Conservation (phyloP, 495 filamentous ascomycete genomes). For the Daldinia vernicosa region DNA sequence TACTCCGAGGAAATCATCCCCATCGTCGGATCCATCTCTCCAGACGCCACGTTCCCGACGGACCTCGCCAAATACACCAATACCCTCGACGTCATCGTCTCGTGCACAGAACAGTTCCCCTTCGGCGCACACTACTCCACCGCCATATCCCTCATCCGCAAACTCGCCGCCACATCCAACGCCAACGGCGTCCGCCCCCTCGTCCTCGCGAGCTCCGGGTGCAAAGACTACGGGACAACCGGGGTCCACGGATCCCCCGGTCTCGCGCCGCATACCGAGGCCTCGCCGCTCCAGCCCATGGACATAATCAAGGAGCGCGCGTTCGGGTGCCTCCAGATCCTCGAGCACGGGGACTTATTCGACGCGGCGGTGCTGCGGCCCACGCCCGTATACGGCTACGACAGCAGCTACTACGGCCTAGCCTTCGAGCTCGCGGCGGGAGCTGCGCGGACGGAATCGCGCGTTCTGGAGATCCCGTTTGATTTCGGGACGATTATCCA, state of each 20-base stretch:
- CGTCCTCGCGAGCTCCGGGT: slow-evolving; percentile 53
- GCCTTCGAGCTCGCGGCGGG: slow-evolving; percentile 44
- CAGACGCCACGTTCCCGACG: slow-evolving; percentile 27
- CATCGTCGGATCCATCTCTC: slow-evolving; percentile 48
- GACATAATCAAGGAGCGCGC: slow-evolving; percentile 27
- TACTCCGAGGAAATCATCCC: slow-evolving; percentile 49
- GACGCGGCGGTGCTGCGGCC: slow-evolving; percentile 52
- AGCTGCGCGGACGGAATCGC: slow-evolving; percentile 19
- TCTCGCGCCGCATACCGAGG: slow-evolving; percentile 51
- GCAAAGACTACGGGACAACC: slow-evolving; percentile 57
- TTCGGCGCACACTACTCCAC: slow-evolving; percentile 48
- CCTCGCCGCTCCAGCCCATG: slow-evolving; percentile 43
- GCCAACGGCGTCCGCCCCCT: slow-evolving; percentile 43
- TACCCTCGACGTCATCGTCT: slow-evolving; percentile 51
- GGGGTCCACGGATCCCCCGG: slow-evolving; percentile 40
- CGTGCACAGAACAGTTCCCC: slow-evolving; percentile 48
- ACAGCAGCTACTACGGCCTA: slow-evolving; percentile 50
- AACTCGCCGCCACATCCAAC: slow-evolving; percentile 29
- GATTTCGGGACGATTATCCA: slow-evolving; percentile 52
- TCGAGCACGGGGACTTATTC: slow-evolving; percentile 48
- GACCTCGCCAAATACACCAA: slow-evolving; percentile 24
- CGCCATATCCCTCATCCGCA: slow-evolving; percentile 36
- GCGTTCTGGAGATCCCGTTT: slow-evolving; percentile 38
- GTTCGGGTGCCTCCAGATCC: slow-evolving; percentile 31
- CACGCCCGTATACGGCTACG: slow-evolving; percentile 52